A percentile compares a stretch with the other conserved stretches of the same genome.
phyloP scores from a whole-genome alignment of 2,329 filamentous ascomycete genomes.

The Bipolaris oryzae region DNA sequence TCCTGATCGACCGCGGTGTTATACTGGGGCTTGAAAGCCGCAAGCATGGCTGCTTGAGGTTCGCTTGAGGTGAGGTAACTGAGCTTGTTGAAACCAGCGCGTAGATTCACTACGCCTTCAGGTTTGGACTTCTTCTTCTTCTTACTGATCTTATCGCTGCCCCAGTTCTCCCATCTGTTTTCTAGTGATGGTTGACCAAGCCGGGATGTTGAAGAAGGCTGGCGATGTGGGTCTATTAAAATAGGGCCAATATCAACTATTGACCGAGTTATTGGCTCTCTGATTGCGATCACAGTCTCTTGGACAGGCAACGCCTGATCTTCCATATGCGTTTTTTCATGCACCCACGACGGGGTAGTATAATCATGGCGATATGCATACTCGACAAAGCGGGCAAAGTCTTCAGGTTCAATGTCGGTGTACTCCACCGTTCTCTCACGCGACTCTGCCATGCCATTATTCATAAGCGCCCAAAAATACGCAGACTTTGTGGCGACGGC shows the following conservation, averaged over 20 bases:
- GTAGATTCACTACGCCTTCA: not conserved
- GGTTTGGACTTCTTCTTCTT: not conserved
- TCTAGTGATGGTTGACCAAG: too few relatives aligned
- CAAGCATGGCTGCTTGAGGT: constrained; percentile 2
- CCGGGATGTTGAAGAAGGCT: too few relatives aligned
- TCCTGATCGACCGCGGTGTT: constrained; percentile 18
- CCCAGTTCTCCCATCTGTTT: too few relatives aligned
- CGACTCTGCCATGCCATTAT: constrained; percentile 30
- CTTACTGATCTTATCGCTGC: too few relatives aligned
- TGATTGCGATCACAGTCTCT: too few relatives aligned
- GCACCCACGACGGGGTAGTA: constrained; percentile 16
- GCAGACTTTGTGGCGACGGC: constrained; percentile 27
- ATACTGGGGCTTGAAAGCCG: not conserved
- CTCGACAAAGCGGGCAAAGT: constrained; percentile 37
- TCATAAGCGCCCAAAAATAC: constrained; percentile 26
- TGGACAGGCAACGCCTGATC: not conserved
- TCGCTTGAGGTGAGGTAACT: not conserved
- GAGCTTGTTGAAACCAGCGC: not conserved
- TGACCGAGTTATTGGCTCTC: too few relatives aligned
- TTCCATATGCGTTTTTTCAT: not conserved
- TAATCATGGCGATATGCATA: constrained; percentile 37
- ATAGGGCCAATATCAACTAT: too few relatives aligned
- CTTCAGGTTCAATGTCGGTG: constrained; percentile 23
- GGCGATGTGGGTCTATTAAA: too few relatives aligned
- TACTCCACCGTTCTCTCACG: constrained; percentile 21